Base-by-base conservation (phyloP, 768 basidiomycete species). In the Mycena vulgaris region DNA sequence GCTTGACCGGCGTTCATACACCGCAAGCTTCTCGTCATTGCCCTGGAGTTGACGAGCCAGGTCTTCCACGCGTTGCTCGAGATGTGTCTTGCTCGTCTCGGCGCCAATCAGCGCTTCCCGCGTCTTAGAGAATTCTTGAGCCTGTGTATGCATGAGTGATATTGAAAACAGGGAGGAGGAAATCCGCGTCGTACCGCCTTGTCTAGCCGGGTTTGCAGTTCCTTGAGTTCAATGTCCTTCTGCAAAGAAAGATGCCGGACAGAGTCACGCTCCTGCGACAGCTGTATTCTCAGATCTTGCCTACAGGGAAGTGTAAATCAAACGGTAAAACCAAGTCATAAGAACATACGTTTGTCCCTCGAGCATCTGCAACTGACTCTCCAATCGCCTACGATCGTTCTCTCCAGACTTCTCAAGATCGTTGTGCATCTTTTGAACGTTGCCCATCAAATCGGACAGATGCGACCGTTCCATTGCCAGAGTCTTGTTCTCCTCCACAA, bases 351-450 rank as follows among this genome's bases (percentile, higher is more conserved):
- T 89, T 76, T 97, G 96, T 45, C 83, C 83, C 77, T 96, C 94
- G 62, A 96, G 81, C 80, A 92, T 86, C 73, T 94, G 89, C 47
- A 95, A 81, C 74, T 95, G 92, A 63, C 85, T 90, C 80, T 98
- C 96, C 37, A 97, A 82, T 10, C 95, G 89, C 17, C 90, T 85
- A 23, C 94, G 88, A 74, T 97, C 94, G 67, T 95, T 97, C 77
- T 93, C 91, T 8, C 92, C 90, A 0, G 93, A 93, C 57, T 91
- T 88, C 77, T 97, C 95, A 9, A 95, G 85, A 74, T 98, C 97
- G 63, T 89, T 89, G 75, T 95, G 94, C 90, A 98, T 95, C 76
- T 89, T 93, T 80, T 96, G 95, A 27, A 97, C 91, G 76, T 95
- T 97, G 28, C 87, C 84, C 90, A 97, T 95, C 30, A 98, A 86